A percentile compares a stretch with the other conserved stretches of the same genome.
Conservation (phyloP, 768 basidiomycete genomes). For the Pseudohyphozyma bogoriensis region DNA sequence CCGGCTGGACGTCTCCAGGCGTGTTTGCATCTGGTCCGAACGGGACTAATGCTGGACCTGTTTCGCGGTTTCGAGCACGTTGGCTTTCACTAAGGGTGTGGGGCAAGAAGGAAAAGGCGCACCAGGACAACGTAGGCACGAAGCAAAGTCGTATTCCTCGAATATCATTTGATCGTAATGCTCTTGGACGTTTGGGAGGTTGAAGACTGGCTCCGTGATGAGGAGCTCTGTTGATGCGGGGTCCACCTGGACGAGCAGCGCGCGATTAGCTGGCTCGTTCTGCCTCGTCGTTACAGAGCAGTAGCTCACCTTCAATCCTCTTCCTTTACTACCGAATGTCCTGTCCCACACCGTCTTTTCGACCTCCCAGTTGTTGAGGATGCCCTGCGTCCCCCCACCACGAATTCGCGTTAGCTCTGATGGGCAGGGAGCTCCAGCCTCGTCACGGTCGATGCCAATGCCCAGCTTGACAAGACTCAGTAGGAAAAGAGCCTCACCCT, state of each 20-base stretch:
- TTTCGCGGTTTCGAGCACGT: too few species aligned
- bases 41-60: slow-evolving; percentile 71
- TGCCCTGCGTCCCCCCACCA: too few species aligned
- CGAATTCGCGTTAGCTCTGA: too few species aligned
- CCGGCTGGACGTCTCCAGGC: slow-evolving; percentile 46
- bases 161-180: slow-evolving; percentile 92
- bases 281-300: slow-evolving; percentile 31
- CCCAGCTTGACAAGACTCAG: neutral
- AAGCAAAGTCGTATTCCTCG: slow-evolving; percentile 87
- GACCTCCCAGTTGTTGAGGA: slow-evolving; percentile 87
- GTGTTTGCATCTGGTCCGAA: slow-evolving; percentile 46
- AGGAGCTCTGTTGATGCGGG: slow-evolving; percentile 63
- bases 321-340: slow-evolving; percentile 51
- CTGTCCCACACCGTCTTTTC: slow-evolving; percentile 92
- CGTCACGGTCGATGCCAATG: neutral
- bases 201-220: slow-evolving; percentile 90
- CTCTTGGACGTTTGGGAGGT: slow-evolving; percentile 81
- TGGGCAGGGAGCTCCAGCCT: neutral
- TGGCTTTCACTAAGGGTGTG: neutral
- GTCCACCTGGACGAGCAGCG: slow-evolving; percentile 49
- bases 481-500: too few species aligned
- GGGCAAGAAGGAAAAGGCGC: slow-evolving; percentile 37
- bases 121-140: slow-evolving; percentile 75
- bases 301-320: slow-evolving; percentile 43
- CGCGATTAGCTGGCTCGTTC: neutral